Conservation (phyloP, 257 asterid species). For the Capsicum chinense region DNA sequence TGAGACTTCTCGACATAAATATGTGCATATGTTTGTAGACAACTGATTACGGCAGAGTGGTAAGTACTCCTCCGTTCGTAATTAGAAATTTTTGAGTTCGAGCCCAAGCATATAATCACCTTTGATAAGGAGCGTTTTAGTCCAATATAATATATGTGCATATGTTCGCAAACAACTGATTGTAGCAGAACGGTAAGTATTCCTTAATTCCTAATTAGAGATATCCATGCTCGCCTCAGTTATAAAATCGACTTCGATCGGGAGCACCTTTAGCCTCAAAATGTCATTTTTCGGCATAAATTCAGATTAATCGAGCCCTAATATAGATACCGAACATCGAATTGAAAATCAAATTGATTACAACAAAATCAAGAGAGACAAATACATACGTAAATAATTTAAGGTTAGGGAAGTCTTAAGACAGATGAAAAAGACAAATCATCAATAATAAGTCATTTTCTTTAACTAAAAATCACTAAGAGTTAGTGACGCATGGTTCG, state of each 20-base stretch:
- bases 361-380: slow-evolving; percentile 1
- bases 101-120: neutral
- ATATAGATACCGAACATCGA: neutral
- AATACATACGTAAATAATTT: neutral
- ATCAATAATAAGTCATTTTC: neutral
- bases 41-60: neutral
- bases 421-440: neutral
- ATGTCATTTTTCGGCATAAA: fast-evolving
- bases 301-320: neutral
- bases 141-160: neutral
- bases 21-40: neutral
- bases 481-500: neutral
- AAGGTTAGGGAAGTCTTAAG: neutral
- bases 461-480: neutral
- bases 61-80: neutral
- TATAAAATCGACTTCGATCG: neutral
- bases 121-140: no score
- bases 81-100: fast-evolving
- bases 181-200: neutral
- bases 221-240: no score
- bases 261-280: no score
- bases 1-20: neutral
- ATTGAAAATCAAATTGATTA: neutral
- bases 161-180: neutral
- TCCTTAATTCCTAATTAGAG: neutral